Base-by-base conservation (phyloP, 257 asterid genomes). In the Capsicum chinense region DNA sequence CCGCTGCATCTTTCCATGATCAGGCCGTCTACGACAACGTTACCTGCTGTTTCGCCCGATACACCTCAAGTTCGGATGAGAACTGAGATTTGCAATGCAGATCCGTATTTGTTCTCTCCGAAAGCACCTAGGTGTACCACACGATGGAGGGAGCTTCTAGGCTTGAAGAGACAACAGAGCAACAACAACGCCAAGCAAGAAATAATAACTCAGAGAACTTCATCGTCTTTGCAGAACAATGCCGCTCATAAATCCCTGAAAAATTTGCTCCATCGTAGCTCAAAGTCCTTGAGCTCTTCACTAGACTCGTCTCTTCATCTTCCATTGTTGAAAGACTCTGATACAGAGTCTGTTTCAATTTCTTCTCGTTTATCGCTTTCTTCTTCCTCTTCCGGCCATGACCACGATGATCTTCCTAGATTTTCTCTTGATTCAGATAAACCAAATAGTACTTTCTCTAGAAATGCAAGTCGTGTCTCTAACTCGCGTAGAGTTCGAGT, bases 41-140 rank as follows among this genome's bases (percentile, higher is more conserved):
- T 12, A 33, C 71, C 92, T 1, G 16, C 86, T 8, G 71, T 89
- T 13, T 90, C 92, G 8, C 90, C 94, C n/a, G 94, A 88, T 17
- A 86, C 92, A 39, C 91, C 92, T 10, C 89, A 85, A 1, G 64
- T 85, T 19, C 84, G 92, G 42, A 87, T 88, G 66, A 86, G 95
- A 74, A 88, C 86, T 66, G 98, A 92, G 90, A 87, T 90, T n/a
- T 90, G 91, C 15, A 59, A 86, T 42, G 69, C 84, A 63, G 98
- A 95, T 87, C 98, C 97, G 26, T 90, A 88, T 79, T 52, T 93
- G 87, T 94, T 94, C 83, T 95, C 98, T 9, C 98, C 98, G 4
- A 95, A 92, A 87, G 98, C 99, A 79, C 98, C 99, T 35, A 89
- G 93, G 74, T 93, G 99, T 87, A 91, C 98, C 21, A 93, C 94